A percentile compares a stretch with the other conserved stretches of the same genome.
phyloP scores from a whole-genome alignment of 2,329 filamentous ascomycete genomes.

The Exophiala aquamarina region DNA sequence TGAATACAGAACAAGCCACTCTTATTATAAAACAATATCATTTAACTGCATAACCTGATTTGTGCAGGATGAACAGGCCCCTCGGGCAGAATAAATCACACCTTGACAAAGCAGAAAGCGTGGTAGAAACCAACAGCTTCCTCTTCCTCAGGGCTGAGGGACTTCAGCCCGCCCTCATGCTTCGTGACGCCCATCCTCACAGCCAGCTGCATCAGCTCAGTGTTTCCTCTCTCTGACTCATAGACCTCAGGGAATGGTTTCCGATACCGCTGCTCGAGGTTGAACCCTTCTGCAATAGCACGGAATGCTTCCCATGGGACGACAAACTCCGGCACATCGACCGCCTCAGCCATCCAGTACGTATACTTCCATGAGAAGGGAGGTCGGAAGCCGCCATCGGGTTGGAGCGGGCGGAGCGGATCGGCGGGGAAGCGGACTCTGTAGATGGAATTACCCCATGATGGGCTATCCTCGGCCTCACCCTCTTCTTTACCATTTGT shows the following conservation, averaged over 20 bases:
- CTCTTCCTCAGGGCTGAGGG: conserved; percentile 83
- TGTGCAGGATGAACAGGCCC: no score
- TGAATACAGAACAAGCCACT: no score
- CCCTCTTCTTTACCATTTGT: conserved; percentile 33
- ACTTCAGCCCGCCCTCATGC: conserved; percentile 62
- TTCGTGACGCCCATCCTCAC: conserved; percentile 94
- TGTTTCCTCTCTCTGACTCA: conserved; percentile 85
- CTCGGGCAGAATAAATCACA: no score
- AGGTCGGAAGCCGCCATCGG: conserved; percentile 85
- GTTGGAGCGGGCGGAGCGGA: conserved; percentile 63
- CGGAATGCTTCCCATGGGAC: conserved; percentile 98
- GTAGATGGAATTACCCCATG: conserved; percentile 95
- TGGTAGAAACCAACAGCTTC: conserved; percentile 87
- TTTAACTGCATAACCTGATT: no score
- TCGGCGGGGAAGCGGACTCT: conserved; percentile 75
- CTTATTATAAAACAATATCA: no score
- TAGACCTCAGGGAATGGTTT: conserved; percentile 89
- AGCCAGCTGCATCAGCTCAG: conserved; percentile 75
- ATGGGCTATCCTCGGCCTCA: conserved; percentile 60
- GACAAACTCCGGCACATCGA: conserved; percentile 96
- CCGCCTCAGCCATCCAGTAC: conserved; percentile 93
- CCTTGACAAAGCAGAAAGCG: conserved; percentile 96
- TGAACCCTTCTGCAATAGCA: conserved; percentile 92
- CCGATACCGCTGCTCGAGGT: conserved; percentile 91
- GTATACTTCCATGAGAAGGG: conserved; percentile 98